phyloP scores from a whole-genome alignment of 176 grass and related monocot species.

The Triticum aestivum region DNA sequence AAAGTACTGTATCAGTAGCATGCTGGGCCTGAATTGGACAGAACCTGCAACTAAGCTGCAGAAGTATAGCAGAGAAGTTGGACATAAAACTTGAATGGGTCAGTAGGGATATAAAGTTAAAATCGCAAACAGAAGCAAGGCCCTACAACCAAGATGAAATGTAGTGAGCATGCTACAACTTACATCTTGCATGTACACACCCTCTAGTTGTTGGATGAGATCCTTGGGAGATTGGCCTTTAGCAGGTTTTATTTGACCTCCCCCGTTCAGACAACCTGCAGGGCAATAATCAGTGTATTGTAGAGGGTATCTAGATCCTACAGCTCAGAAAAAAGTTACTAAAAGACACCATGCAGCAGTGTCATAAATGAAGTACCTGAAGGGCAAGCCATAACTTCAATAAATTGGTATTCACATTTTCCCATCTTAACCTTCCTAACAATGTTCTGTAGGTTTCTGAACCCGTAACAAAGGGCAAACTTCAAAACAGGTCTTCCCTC shows the following conservation, averaged over 20 bases:
- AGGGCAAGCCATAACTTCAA: slow-evolving; percentile 99
- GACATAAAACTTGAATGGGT: background rate
- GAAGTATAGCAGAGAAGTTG: background rate
- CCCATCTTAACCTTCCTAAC: slow-evolving; percentile 94
- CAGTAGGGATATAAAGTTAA: background rate
- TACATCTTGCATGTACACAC: slow-evolving; percentile 88
- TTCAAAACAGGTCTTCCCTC: slow-evolving; percentile 81
- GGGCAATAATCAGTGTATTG: background rate
- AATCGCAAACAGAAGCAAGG: background rate
- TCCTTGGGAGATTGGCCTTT: slow-evolving; percentile 74
- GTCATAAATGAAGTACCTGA: slow-evolving; percentile 56
- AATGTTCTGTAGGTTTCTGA: slow-evolving; percentile 92
- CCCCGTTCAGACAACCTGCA: slow-evolving; percentile 89
- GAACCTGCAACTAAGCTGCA: background rate
- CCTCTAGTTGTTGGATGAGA: slow-evolving; percentile 75
- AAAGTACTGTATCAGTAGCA: background rate
- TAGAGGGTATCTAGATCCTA: background rate
- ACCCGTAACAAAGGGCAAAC: slow-evolving; percentile 97
- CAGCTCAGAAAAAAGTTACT: background rate
- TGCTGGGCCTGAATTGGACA: background rate
- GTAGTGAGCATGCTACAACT: slow-evolving; percentile 26
- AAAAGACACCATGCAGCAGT: background rate
- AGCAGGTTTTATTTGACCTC: slow-evolving; percentile 93
- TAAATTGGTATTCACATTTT: slow-evolving; percentile 91
- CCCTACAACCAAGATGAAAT: slow-evolving; percentile 15